Base-by-base conservation (phyloP, 192 early-diverging fungal species). In the Geranomyces variabilis region DNA sequence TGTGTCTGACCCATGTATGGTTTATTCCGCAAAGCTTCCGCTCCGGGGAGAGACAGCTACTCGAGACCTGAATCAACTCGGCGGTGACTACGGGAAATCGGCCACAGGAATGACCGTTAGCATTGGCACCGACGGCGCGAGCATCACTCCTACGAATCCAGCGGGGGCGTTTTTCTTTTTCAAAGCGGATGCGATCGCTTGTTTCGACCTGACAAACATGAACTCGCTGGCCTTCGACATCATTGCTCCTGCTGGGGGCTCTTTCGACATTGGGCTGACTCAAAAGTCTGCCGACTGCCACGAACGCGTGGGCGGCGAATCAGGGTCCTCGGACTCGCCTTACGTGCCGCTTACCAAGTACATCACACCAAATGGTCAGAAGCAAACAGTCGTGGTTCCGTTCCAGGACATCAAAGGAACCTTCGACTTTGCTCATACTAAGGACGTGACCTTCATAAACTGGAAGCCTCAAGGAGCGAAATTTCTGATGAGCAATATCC, bases 221-320 rank as follows among this genome's bases (percentile, higher is more conserved):
- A 66, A 41, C 17, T 53, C 78, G 17, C 7, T 80, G 14, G 61
- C 55, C 36, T 80, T 77, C 64, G 78, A 80, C 65, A 13, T 77
- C 31, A 36, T 69, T 19, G 75, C 70, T 55, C 78, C 78, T 46
- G 75, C 65, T n/a, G 75, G 75, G 13, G 36, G 71, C 17, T 55
- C n/a, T 30, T 74, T 80, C 48, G 53, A 21, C 66, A 69, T 76
- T 17, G 69, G 69, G 0, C 56, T 76, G 8, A 80, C 78, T 7
- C 70, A 73, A 33, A 64, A 75, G 47, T 57, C 58, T 2, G n/a
- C 71, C 63, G 49, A 74, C 67, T 78, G 76, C 58, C 12, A 30
- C 7, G 21, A 41, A 0, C 76, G 76, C 36, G 24, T 73, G 21
- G 57, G 53, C 21, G 68, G 46, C 34, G 63, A 64, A 29, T 43